Percentiles rank a stretch among this genome's conserved stretches.
These are phyloP conservation scores for Hypoxylon crocopeplum DNA, from an alignment of 495 filamentous ascomycete genomes.

Conservation along the genomic window DNA sequence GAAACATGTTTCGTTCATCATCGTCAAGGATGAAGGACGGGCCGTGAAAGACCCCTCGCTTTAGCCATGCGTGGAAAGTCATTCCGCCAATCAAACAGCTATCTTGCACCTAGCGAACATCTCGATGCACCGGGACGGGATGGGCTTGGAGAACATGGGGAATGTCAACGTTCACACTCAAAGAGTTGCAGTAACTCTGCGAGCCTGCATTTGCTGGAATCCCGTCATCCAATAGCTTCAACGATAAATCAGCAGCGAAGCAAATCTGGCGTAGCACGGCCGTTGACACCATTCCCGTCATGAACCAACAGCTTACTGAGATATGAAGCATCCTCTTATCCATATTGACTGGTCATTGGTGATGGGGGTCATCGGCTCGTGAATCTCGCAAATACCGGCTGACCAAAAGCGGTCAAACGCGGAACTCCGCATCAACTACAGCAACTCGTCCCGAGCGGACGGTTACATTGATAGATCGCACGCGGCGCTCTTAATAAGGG, in stretches of 20 bases:
- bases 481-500: no score
- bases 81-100: constrained; percentile 19
- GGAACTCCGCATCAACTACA: not conserved
- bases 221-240: constrained; percentile 3
- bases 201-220: constrained; percentile 19
- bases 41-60: constrained; percentile 17
- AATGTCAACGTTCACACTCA: not conserved
- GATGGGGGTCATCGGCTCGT: not conserved
- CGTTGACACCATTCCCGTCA: constrained; percentile 2
- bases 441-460: not conserved
- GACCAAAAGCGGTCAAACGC: not conserved
- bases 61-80: constrained; percentile 19
- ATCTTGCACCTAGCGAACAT: not conserved
- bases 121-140: constrained; percentile 10
- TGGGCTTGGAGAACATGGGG: constrained; percentile 13
- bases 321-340: not conserved
- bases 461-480: not conserved
- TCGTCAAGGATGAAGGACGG: not conserved
- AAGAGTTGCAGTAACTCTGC: constrained; percentile 20
- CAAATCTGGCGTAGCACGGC: not conserved
- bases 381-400: not conserved
- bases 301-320: constrained; percentile 4
- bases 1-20: constrained; percentile 12
- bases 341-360: not conserved
- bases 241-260: not conserved